Conservation (phyloP, 805 yeast species). For the Pichia thaimueangensis region DNA sequence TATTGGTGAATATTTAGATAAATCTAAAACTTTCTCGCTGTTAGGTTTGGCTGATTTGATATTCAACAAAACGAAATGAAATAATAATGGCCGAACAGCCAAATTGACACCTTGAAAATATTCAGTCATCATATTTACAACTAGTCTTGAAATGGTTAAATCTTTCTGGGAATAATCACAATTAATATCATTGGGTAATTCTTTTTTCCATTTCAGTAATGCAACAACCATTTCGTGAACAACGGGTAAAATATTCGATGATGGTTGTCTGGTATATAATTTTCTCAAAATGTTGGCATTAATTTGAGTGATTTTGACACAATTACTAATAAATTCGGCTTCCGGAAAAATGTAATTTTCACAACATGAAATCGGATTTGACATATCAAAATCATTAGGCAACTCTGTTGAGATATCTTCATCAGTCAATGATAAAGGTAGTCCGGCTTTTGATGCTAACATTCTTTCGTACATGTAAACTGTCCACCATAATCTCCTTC, state of each 20-base stretch:
- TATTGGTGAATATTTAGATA: slow-evolving; percentile 61
- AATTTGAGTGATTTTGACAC: slow-evolving; percentile 73
- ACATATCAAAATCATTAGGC: slow-evolving; percentile 66
- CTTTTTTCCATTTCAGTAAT: slow-evolving; percentile 59
- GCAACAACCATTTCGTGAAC: slow-evolving; percentile 64
- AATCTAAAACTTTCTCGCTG: slow-evolving; percentile 46
- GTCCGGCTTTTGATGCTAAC: slow-evolving; percentile 77
- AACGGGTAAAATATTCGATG: slow-evolving; percentile 66
- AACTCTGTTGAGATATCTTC: slow-evolving; percentile 74
- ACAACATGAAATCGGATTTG: slow-evolving; percentile 52
- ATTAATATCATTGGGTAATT: slow-evolving; percentile 55
- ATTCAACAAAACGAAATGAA: slow-evolving; percentile 69
- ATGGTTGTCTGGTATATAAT: slow-evolving; percentile 69
- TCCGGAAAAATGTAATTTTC: slow-evolving; percentile 70
- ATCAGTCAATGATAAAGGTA: slow-evolving; percentile 73
- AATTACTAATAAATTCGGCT: slow-evolving; percentile 68
- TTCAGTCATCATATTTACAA: slow-evolving; percentile 73
- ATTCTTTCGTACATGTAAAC: slow-evolving; percentile 48
- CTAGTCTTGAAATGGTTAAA: slow-evolving; percentile 55
- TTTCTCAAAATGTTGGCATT: slow-evolving; percentile 67
- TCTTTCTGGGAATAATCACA: slow-evolving; percentile 54
- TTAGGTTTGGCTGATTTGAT: slow-evolving; percentile 34
- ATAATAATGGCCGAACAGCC: slow-evolving; percentile 70
- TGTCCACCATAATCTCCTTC: slow-evolving; percentile 35
- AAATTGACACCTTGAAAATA: slow-evolving; percentile 77